phyloP scores from a whole-genome alignment of 176 grass and related monocot genomes.

The Stipa capillata region DNA sequence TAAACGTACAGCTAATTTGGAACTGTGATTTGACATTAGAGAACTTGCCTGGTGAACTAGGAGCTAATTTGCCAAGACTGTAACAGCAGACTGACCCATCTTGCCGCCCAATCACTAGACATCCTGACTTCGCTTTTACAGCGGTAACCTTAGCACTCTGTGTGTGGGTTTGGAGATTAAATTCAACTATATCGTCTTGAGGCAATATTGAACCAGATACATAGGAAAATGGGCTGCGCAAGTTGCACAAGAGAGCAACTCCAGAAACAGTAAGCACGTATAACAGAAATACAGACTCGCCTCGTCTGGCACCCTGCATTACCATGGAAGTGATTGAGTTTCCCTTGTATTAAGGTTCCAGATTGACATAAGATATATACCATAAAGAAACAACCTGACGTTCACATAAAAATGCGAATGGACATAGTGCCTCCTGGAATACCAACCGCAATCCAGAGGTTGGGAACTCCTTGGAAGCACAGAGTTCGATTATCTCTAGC shows the following conservation, averaged over 20 bases:
- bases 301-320: conserved; percentile 44
- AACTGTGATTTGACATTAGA: conserved; percentile 11
- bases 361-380: conserved; percentile 13
- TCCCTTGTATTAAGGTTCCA: not conserved
- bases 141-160: conserved; percentile 70
- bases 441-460: conserved; percentile 61
- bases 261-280: conserved; percentile 74
- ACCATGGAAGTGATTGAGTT: conserved; percentile 11
- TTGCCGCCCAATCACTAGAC: conserved; percentile 62
- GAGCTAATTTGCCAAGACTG: conserved; percentile 69
- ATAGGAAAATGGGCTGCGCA: conserved; percentile 65
- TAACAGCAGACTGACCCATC: conserved; percentile 85
- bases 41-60: conserved; percentile 60
- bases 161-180: conserved; percentile 53
- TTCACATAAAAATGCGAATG: conserved; percentile 68
- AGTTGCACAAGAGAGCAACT: conserved; percentile 55
- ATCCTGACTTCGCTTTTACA: conserved; percentile 53
- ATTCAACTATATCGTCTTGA: conserved; percentile 52
- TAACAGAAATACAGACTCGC: conserved; percentile 50
- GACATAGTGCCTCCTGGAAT: conserved; percentile 70
- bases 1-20: not conserved
- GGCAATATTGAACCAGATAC: conserved; percentile 61
- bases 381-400: conserved; percentile 47
- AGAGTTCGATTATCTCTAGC: conserved; percentile 66
- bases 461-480: conserved; percentile 55